A percentile compares a stretch with the other conserved stretches of the same genome.
phyloP scores from a whole-genome alignment of 805 yeast species.

The Yarrowia keelungensis region DNA sequence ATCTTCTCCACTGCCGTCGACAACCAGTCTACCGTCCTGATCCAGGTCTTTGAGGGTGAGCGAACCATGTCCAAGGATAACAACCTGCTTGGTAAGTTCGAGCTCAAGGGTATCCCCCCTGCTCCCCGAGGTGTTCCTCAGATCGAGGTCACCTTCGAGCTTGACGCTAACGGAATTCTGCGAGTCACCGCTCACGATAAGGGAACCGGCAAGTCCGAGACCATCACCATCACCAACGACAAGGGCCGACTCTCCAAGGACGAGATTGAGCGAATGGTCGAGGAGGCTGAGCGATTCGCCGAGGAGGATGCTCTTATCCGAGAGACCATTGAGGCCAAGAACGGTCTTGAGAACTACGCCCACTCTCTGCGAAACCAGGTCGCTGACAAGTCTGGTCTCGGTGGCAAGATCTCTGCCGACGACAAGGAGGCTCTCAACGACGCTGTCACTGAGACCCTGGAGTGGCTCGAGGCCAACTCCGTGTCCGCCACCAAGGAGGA shows the following conservation, averaged over 20 bases:
- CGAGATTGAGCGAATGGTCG: constrained; percentile 96
- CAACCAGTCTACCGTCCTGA: constrained; percentile 93
- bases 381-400: constrained; percentile 64
- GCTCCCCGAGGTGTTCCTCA: constrained; percentile 94
- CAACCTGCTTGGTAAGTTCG: constrained; percentile 86
- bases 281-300: constrained; percentile 93
- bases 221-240: constrained; percentile 90
- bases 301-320: constrained; percentile 87
- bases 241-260: constrained; percentile 93
- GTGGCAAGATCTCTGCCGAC: constrained; percentile 82
- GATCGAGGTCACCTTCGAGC: constrained; percentile 86
- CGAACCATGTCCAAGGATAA: constrained; percentile 94
- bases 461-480: constrained; percentile 85
- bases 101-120: constrained; percentile 85
- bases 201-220: constrained; percentile 91
- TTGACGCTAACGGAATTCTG: constrained; percentile 87
- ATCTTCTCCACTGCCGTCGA: constrained; percentile 95
- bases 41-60: constrained; percentile 96
- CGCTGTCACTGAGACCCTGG: constrained; percentile 84
- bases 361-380: constrained; percentile 79
- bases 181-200: constrained; percentile 88
- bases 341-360: constrained; percentile 86
- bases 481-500: constrained; percentile 92
- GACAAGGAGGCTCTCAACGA: constrained; percentile 89
- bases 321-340: constrained; percentile 86